These are phyloP conservation scores for Fragaria ananassa DNA, from an alignment of 306 rosid species.

Conservation along the genomic window DNA sequence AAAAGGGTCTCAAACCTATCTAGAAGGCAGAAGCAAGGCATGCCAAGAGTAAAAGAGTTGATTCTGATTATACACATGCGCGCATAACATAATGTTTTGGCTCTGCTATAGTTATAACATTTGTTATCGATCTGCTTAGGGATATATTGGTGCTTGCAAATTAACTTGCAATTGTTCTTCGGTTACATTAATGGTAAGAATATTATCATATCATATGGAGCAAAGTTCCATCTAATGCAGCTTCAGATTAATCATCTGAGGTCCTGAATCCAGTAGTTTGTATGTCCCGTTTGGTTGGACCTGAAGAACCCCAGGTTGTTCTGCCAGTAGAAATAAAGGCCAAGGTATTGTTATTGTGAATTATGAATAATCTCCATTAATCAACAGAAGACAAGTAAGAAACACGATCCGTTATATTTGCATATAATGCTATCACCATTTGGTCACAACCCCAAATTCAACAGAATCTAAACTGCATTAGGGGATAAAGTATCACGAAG, in stretches of 20 bases:
- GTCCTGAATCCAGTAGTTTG: slow-evolving; percentile 56
- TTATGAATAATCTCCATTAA: background rate
- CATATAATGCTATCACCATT: background rate
- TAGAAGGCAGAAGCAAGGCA: too few species aligned
- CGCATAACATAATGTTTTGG: too few species aligned
- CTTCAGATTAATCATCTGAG: slow-evolving; percentile 5
- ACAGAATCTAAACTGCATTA: background rate
- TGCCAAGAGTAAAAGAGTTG: too few species aligned
- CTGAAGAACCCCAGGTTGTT: slow-evolving; percentile 92
- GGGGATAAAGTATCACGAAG: too few species aligned
- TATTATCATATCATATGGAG: background rate
- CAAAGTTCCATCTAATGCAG: background rate
- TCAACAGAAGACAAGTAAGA: background rate
- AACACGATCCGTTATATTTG: background rate
- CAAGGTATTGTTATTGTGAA: background rate
- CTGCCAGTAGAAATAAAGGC: slow-evolving; percentile 36
- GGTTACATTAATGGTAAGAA: too few species aligned
- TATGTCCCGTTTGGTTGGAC: slow-evolving; percentile 66
- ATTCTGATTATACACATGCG: too few species aligned
- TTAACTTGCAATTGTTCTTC: too few species aligned
- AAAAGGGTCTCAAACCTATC: too few species aligned
- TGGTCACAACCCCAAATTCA: background rate
- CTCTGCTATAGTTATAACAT: too few species aligned
- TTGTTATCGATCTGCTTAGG: too few species aligned
- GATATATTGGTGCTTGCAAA: too few species aligned